Percentiles rank a stretch among this genome's conserved stretches.
Conservation (phyloP, 805 yeast species). For the Teunomyces aglyptinius region DNA sequence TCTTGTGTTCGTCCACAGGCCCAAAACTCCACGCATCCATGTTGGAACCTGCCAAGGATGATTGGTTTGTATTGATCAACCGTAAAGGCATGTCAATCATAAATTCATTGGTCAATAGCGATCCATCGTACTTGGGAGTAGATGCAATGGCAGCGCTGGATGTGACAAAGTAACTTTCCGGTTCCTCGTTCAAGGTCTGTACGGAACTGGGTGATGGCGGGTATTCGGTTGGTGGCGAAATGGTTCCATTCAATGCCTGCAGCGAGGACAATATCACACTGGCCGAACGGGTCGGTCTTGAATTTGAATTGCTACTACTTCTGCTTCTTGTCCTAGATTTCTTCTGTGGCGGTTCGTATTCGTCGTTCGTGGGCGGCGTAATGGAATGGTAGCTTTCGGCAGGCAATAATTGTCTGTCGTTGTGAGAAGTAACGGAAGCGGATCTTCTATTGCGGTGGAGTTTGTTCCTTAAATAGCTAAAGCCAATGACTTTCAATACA, state of each 20-base stretch:
- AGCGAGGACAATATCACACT: not conserved
- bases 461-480: constrained; percentile 6
- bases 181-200: not conserved
- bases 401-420: not conserved
- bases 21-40: constrained; percentile 3
- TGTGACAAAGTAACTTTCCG: not conserved
- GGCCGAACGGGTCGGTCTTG: not conserved
- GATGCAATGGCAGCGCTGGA: not conserved
- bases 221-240: not conserved
- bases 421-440: not conserved
- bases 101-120: not conserved
- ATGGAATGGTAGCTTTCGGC: not conserved
- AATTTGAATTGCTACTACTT: not conserved
- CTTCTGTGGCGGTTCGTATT: not conserved
- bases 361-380: not conserved
- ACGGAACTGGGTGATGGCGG: not conserved
- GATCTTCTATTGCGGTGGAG: not conserved
- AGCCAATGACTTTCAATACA: constrained; percentile 1
- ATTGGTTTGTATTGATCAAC: constrained; percentile 9
- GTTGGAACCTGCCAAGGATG: constrained; percentile 4
- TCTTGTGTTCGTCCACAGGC: not conserved
- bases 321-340: not conserved
- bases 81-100: constrained; percentile 7
- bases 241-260: constrained; percentile 3
- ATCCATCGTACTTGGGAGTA: not conserved